Evolutionary conservation across 192 early-diverging fungal genomes (phyloP).

Genomic region (Helicostylum pulchrum): DNA sequence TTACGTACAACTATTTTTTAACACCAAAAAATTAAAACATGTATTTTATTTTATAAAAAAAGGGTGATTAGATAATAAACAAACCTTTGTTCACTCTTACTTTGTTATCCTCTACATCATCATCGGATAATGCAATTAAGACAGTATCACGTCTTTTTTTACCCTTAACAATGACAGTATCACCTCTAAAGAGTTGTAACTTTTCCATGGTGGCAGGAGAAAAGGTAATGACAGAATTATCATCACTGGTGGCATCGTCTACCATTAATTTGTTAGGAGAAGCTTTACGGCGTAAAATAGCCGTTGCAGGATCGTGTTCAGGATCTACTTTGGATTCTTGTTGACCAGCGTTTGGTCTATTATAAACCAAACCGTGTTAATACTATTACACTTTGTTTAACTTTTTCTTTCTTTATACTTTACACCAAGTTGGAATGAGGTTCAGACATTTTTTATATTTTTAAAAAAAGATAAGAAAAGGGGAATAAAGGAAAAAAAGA

Average conservation of each 20-base stretch:
- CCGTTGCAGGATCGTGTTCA: constrained; percentile 84
- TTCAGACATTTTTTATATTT: constrained; percentile 1
- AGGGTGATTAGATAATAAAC: constrained; percentile 7
- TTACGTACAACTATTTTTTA: constrained; percentile 74
- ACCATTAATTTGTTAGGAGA: constrained; percentile 98
- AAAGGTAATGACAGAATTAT: constrained; percentile 93
- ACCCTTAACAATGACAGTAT: constrained; percentile 94
- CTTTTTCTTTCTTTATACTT: not conserved
- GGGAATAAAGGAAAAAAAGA: not conserved
- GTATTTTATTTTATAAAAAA: not conserved
- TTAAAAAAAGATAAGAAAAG: constrained; percentile 1
- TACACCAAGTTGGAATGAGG: not conserved
- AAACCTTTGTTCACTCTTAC: constrained; percentile 87
- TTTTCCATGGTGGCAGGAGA: constrained; percentile 90
- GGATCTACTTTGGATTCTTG: constrained; percentile 48
- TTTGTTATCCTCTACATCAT: constrained; percentile 89
- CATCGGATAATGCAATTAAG: constrained; percentile 89
- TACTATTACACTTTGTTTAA: not conserved
- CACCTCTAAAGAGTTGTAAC: constrained; percentile 91
- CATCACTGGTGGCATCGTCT: constrained; percentile 94
- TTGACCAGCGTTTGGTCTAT: constrained; percentile 56
- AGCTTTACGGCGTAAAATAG: constrained; percentile 92
- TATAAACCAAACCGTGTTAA: not conserved
- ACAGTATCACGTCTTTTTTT: constrained; percentile 98
- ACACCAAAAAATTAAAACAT: not conserved